phyloP scores from a whole-genome alignment of 139 green algal species.

The Eudorina sp. region DNA sequence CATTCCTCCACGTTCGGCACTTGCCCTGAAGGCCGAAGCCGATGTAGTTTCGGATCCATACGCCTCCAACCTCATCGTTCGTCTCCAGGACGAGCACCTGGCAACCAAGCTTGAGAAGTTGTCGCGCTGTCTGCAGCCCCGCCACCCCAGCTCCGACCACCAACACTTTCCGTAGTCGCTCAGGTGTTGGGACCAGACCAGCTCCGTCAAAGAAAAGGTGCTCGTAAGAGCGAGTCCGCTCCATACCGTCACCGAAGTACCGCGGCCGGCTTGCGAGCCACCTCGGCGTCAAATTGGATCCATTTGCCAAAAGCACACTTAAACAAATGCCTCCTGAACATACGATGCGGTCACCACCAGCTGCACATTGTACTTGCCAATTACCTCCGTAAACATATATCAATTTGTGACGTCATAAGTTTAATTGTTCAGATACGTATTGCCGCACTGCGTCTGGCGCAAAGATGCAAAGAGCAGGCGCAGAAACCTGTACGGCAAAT shows the following conservation, averaged over 20 bases:
- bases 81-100: slow-evolving; percentile 16
- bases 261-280: no score
- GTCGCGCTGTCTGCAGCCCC: background rate
- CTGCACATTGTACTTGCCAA: no score
- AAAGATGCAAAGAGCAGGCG: no score
- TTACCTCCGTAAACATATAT: no score
- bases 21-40: slow-evolving; percentile 37
- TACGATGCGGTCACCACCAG: no score
- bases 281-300: no score
- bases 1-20: background rate
- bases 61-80: slow-evolving; percentile 18
- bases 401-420: no score
- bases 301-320: no score
- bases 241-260: background rate
- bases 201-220: background rate
- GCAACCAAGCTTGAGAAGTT: background rate
- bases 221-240: slow-evolving; percentile 12
- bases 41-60: slow-evolving; percentile 34
- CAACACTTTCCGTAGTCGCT: background rate
- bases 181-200: background rate
- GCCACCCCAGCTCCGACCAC: slow-evolving; percentile 20
- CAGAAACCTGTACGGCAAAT: no score
- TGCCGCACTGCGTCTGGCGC: no score
- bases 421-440: no score
- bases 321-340: no score